A percentile compares a stretch with the other conserved stretches of the same genome.
phyloP scores from a whole-genome alignment of 2,329 filamentous ascomycete species.

The Atkinsonella hypoxylon region DNA sequence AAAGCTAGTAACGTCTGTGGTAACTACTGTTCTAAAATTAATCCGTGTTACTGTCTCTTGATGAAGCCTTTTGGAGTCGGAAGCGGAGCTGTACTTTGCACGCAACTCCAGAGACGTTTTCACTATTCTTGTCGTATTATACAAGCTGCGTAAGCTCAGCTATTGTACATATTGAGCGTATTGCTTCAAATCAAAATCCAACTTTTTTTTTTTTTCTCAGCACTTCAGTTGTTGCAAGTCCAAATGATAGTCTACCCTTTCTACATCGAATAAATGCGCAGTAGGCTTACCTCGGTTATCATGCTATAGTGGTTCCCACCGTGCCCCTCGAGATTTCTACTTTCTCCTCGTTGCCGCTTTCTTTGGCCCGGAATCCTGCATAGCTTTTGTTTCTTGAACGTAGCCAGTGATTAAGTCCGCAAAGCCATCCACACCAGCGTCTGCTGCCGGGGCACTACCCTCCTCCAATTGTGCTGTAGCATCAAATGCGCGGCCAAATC shows the following conservation, averaged over 20 bases:
- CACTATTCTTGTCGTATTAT: conserved; percentile 19
- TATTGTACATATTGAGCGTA: conserved; percentile 23
- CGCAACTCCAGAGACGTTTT: conserved; percentile 14
- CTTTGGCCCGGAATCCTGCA: conserved; percentile 26
- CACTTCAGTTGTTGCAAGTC: no score
- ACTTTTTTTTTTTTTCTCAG: not conserved
- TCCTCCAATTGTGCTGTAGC: conserved; percentile 26
- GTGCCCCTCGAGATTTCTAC: conserved; percentile 13
- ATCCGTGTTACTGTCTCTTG: not conserved
- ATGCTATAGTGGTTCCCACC: no score
- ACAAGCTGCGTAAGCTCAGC: conserved; percentile 20
- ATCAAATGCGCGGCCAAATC: conserved; percentile 81
- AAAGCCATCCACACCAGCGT: conserved; percentile 20
- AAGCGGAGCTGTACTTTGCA: conserved; percentile 3
- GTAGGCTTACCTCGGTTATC: no score
- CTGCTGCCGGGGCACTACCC: conserved; percentile 17
- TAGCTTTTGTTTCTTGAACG: conserved; percentile 24
- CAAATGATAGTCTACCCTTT: no score
- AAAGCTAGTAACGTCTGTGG: conserved; percentile 5
- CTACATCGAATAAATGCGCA: no score
- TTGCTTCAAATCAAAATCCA: conserved; percentile 1
- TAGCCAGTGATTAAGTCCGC: conserved; percentile 42
- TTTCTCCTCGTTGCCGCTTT: conserved; percentile 37
- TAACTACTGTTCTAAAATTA: not conserved
- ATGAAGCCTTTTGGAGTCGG: conserved; percentile 3